Base-by-base conservation (phyloP, 2,329 filamentous ascomycete species). In the Curvularia lunata region DNA sequence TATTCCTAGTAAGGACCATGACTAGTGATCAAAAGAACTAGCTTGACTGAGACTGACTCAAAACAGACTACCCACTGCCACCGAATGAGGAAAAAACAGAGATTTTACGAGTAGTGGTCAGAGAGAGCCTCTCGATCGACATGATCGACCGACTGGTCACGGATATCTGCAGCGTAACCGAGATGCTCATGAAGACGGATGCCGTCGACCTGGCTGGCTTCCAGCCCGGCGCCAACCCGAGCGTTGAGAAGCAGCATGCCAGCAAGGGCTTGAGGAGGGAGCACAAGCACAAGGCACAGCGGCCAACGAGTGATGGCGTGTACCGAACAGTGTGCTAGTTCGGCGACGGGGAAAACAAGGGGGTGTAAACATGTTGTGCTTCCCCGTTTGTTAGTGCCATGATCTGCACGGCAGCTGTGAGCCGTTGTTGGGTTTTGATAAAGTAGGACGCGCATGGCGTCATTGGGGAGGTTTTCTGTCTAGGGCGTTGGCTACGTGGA, bases 111-210 rank as follows among this genome's bases (percentile, higher is more conserved):
- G 82, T 90, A 0, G 88, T 90, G 3, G 81, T 90, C 6, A 81
- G 88, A 45, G 87, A 90, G 75, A 86, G 80, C 65, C 85, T 90
- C 84, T 85, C 82, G n/a, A 75, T 89, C n/a, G 87, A 90, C 69
- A 78, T 90, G 47, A 78, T 90, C 25, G 86, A 89, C 72, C 77
- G 84, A 2, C 77, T 90, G 25, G 82, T 90, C 40, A 77, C 81
- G 1, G 87, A 90, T 70, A 83, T 89, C 30, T 82, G 83, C 58
- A 71, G 79, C 8, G 83, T 87, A 6, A 89, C 87, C 3, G 84
- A 90, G 77, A 80, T 74, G 43, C 71, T 90, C 56, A 87, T 89
- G 70, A 79, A 80, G 13, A 79, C 79, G 32, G 82, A 84, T 63
- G 72, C 78, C 34, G 70, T 81, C 9, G 86, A 88, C 58, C 67